Evolutionary conservation across 371 early-diverging fungal species (phyloP), one percentile per base, ranked within the genome.

Genomic region (Encephalitozoon romaleae): DNA sequence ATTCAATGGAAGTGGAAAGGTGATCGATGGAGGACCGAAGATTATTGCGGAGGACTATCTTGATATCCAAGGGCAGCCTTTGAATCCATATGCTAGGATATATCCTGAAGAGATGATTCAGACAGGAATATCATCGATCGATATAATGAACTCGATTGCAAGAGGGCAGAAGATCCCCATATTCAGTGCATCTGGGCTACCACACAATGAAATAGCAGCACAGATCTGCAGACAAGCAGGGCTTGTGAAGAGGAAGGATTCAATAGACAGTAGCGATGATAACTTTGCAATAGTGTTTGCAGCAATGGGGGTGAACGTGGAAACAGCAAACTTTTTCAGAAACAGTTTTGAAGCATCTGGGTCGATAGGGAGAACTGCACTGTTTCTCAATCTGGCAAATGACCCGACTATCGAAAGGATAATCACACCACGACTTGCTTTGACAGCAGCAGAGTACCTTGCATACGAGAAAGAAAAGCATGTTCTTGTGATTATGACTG

Each of bases 91-190:
- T 86, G 92, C 93, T 64, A 91, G 99, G 86, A 93, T 95, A 78
- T 99, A 99, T 84, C 99, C 99, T 59, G 96, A 95, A 87, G 98
- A 99, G 88, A 99, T 99, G 98, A 96, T 99, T 77, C 96, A 99
- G 87, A 99, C 99, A 18, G 99, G 99, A 83, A 93, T 99, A 72
- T 96, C 96, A 32, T 92, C 99, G 67, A 99, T 99, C 79, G 99
- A 99, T 86, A 94, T 94, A 74, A 99, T 99, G 99, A 97, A 95
- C 88, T 95, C 95, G 41, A 95, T 99, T 88, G 99, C 99, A 55
- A 91, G 99, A 87, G 99, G 99, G 11, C 98, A 99, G 87, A 99
- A 99, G 90, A 98, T 99, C 79, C 99, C 99, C 47, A 98, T 99
- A 77, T 99, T 99, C 89, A 96, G 96, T 69, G 98, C 96, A 49